Percentiles rank a stretch among this genome's conserved stretches.
phyloP scores from a whole-genome alignment of 495 filamentous ascomycete genomes.

The Tirmania nivea region DNA sequence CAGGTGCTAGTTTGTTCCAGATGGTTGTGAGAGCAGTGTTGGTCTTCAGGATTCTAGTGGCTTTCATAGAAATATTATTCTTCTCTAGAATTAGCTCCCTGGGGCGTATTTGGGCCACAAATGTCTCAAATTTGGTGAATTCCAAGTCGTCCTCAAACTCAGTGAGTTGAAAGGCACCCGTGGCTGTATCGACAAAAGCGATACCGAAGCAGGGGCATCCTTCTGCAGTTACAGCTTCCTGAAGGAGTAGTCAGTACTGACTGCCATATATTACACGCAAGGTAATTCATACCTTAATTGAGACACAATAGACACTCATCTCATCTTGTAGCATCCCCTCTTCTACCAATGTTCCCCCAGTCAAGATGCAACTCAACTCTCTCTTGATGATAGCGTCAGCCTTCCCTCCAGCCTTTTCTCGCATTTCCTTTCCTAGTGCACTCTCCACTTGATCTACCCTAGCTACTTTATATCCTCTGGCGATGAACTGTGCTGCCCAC shows the following conservation, averaged over 20 bases:
- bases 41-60: conserved; percentile 85
- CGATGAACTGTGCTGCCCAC: conserved; percentile 19
- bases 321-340: conserved; percentile 94
- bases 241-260: not conserved
- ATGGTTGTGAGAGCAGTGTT: conserved; percentile 83
- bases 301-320: conserved; percentile 89
- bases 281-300: conserved; percentile 42
- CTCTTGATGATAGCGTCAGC: conserved; percentile 71
- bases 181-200: conserved; percentile 87
- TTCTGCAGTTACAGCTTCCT: conserved; percentile 44
- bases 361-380: conserved; percentile 78
- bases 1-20: conserved; percentile 81
- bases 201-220: conserved; percentile 71
- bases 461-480: conserved; percentile 50
- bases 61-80: conserved; percentile 52
- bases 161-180: conserved; percentile 80
- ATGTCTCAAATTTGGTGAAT: conserved; percentile 93
- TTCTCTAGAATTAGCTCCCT: conserved; percentile 85
- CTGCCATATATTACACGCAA: not conserved
- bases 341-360: conserved; percentile 80
- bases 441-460: conserved; percentile 92
- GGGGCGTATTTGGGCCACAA: conserved; percentile 80
- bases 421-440: conserved; percentile 92
- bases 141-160: conserved; percentile 84
- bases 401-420: conserved; percentile 39